A percentile compares a stretch with the other conserved stretches of the same genome.
phyloP scores from a whole-genome alignment of 108 stramenopile genomes.

The Fistulifera solaris region DNA sequence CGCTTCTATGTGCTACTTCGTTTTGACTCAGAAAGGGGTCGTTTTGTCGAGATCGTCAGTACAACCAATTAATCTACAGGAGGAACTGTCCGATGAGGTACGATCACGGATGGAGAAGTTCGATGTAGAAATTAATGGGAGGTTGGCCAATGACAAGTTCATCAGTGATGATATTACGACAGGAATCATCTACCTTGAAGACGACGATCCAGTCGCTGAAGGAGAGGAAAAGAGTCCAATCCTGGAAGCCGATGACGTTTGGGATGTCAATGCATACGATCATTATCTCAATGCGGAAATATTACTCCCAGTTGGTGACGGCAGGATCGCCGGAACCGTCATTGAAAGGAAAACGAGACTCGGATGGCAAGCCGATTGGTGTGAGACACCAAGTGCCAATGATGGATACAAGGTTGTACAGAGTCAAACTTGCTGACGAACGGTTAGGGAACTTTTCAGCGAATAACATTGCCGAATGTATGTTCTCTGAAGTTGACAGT shows the following conservation, averaged over 20 bases:
- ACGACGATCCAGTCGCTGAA: not conserved
- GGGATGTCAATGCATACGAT: constrained; percentile 14
- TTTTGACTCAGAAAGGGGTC: constrained; percentile 14
- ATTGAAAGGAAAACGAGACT: not conserved
- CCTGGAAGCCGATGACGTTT: not conserved
- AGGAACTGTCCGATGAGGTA: constrained; percentile 4
- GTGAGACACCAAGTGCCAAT: constrained; percentile 8
- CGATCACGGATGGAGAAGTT: constrained; percentile 1
- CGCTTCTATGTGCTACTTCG: constrained; percentile 24
- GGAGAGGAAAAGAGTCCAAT: not conserved
- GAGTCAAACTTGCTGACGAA: constrained; percentile 12
- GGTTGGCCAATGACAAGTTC: not conserved
- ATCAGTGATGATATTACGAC: not conserved
- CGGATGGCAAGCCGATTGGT: constrained; percentile 16
- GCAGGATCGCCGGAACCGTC: constrained; percentile 1
- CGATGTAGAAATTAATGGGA: constrained; percentile 1
- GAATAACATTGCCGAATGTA: constrained; percentile 27
- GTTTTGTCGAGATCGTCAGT: constrained; percentile 20
- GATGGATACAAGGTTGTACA: constrained; percentile 16
- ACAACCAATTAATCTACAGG: constrained; percentile 19
- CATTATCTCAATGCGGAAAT: constrained; percentile 17
- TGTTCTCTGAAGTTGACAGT: constrained; percentile 12
- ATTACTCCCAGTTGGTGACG: constrained; percentile 2
- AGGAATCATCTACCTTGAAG: not conserved
- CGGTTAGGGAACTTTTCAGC: constrained; percentile 9